Base-by-base conservation (phyloP, 2,329 filamentous ascomycete species). In the Apiospora hydei region DNA sequence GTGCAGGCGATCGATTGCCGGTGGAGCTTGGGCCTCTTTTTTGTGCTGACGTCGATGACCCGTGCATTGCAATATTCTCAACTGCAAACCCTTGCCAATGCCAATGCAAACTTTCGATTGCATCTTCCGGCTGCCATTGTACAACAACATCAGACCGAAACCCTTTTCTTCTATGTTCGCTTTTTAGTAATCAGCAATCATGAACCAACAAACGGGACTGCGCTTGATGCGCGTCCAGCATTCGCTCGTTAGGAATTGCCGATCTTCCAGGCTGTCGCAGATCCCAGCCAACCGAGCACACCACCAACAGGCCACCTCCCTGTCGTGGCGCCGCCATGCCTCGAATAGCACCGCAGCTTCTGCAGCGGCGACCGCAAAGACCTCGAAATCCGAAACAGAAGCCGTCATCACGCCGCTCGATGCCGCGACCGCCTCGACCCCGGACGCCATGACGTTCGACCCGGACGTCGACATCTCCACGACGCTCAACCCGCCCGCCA, bases 401-500 rank as follows among this genome's bases (percentile, higher is more conserved):
- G 57, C 72, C 61, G 69, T 74, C 41, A 49, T 66, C 24, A 68
- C 66, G 4, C 72, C 73, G 4, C 70, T 72, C 41, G 72, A 73
- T 53, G 71, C 73, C 26, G 26, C 66, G 1, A 34, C 44, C n/a
- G 30, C n/a, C 24, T 70, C 69, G 10, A 51, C 72, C 49, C 53
- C 64, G 10, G 21, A 67, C 51, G 71, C 38, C 71, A 16, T 11
- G 49, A 44, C 69, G n/a, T 34, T 57, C 49, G 30, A 44, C 57
- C 46, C 70, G 11, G 51, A 71, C 46, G 69, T 76, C 49, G 30
- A 74, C 47, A 51, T 74, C 47, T 72, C 76, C 72, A 76, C 82
- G 44, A 78, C 82, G 69, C 78, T 95, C 76, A 97, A 97, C 83
- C 92, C 93, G 0, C 93, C 94, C 0, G 78, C 84, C 13, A 89